These are phyloP conservation scores for Osmanthus fragrans DNA, from an alignment of 257 asterid species.

Conservation along the genomic window DNA sequence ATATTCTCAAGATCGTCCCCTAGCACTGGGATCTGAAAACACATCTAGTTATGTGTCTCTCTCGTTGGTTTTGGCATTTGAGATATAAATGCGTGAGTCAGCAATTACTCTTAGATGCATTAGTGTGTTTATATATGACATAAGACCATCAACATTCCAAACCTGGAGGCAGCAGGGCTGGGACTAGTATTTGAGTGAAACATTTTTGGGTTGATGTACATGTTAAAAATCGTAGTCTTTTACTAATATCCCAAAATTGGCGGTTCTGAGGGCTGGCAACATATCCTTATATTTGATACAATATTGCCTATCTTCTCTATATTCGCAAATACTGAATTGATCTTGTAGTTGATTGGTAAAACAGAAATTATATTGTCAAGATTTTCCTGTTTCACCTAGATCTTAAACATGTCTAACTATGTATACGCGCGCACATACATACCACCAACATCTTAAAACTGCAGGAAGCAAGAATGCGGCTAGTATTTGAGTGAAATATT, in stretches of 20 bases:
- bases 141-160: neutral
- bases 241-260: neutral
- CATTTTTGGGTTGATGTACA: neutral
- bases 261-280: neutral
- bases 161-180: neutral
- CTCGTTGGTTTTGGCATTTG: neutral
- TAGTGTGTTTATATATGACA: neutral
- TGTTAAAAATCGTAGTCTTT: neutral
- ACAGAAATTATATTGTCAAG: neutral
- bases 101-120: neutral
- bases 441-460: neutral
- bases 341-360: neutral
- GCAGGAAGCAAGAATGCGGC: neutral
- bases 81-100: neutral
- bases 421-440: neutral
- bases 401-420: neutral
- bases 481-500: neutral
- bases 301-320: neutral
- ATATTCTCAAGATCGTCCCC: neutral
- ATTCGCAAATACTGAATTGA: conserved; percentile 2
- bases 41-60: neutral
- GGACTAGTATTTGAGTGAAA: neutral
- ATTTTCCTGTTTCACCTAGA: neutral
- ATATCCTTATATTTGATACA: neutral
- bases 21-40: neutral